Evolutionary conservation across 345 rosid genomes (phyloP), one percentile per base, ranked within the genome.

Genomic region (Microcos paniculata): DNA sequence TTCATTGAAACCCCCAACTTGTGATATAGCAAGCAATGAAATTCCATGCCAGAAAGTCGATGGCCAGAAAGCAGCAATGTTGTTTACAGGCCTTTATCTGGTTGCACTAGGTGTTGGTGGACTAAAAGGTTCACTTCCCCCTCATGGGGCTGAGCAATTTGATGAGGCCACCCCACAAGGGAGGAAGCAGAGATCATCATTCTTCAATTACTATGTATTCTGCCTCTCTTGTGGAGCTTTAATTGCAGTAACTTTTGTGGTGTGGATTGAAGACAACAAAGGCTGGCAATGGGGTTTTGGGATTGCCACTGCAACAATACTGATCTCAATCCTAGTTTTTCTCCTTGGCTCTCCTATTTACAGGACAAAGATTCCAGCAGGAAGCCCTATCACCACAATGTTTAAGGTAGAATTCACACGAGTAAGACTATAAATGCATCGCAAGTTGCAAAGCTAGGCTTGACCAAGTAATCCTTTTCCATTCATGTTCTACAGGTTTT

Each of bases 271-370:
- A 86, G 98, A 91, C 80, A 94, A 94, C 86, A 82, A 82, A 80
- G 98, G 98, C 23, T 94, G 98, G 98, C 88, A 88, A 65, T 92
- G 94, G 85, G 98, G 97, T 62, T 91, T 94, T 15, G 98, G 92
- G 72, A 78, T 88, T 45, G 84, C 98, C 38, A 89, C 97, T 12
- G 89, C 81, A 23, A 81, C 95, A 4, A 91, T 94, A 78, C 81
- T 94, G 69, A 71, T 87, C 63, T 92, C 98, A 23, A 80, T 92
- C 57, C 92, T 90, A 16, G 67, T 90, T 72, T 94, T 94, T 82
- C 85, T 94, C 80, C 80, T 87, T 40, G 98, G 87, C 70, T 92
- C 96, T 73, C 84, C 88, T 30, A 77, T 81, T 55, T 92, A 94
- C 81, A 79, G 91, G 52, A 82, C 81, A 73, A 94, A 89, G 82